A percentile compares a stretch with the other conserved stretches of the same genome.
phyloP scores from a whole-genome alignment of 441 rosid species.

The Sinapis alba region DNA sequence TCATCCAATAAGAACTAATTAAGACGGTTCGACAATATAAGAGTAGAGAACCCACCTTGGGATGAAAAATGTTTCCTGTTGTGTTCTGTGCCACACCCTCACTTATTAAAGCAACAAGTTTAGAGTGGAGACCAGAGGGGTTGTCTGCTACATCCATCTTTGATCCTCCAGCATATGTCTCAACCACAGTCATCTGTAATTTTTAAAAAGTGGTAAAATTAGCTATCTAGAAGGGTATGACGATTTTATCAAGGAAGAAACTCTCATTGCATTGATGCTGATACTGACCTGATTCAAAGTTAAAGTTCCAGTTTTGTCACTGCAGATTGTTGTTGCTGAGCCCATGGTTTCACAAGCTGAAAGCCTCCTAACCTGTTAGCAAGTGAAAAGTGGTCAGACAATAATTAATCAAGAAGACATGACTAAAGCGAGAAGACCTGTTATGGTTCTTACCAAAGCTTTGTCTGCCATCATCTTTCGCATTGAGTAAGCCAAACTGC shows the following conservation, averaged over 20 bases:
- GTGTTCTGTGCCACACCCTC: conserved; percentile 88
- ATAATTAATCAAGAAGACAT: conserved; percentile 20
- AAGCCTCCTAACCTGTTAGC: conserved; percentile 89
- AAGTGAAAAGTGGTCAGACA: conserved; percentile 33
- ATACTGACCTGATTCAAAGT: conserved; percentile 82
- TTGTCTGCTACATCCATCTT: conserved; percentile 64
- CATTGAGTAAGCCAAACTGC: conserved; percentile 96
- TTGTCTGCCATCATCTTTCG: conserved; percentile 98
- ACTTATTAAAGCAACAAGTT: conserved; percentile 57
- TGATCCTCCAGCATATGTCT: conserved; percentile 76
- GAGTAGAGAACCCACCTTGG: conserved; percentile 55
- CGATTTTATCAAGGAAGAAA: background rate
- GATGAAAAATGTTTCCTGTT: conserved; percentile 79
- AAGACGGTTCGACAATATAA: background rate
- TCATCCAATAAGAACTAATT: background rate
- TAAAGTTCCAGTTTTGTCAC: conserved; percentile 96
- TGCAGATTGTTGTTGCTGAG: conserved; percentile 95
- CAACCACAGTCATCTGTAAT: conserved; percentile 90
- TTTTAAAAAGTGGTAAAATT: background rate
- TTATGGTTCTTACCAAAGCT: conserved; percentile 72
- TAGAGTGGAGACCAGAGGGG: conserved; percentile 55
- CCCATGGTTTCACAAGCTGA: conserved; percentile 99
- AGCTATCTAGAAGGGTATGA: conserved; percentile 20
- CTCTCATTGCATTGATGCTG: background rate
- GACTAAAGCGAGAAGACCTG: conserved; percentile 20